Evolutionary conservation across 108 stramenopile species (phyloP).

Genomic region (Chaetoceros muelleri): DNA sequence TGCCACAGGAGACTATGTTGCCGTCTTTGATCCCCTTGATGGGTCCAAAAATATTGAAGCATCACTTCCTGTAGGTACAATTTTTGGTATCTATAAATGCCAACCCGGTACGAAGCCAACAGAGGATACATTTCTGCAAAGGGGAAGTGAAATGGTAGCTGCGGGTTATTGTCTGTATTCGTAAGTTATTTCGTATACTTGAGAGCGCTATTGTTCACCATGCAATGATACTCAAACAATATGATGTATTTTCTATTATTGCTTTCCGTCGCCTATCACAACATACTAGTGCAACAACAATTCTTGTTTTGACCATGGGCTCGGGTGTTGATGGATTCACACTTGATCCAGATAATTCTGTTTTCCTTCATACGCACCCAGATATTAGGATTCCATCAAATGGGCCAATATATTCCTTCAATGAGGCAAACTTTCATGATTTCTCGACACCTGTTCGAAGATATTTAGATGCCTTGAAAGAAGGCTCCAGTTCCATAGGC

Average conservation of each 20-base stretch:
- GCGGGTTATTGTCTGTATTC: constrained; percentile 97
- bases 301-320: constrained; percentile 89
- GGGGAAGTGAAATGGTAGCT: constrained; percentile 79
- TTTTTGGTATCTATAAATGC: constrained; percentile 90
- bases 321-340: constrained; percentile 96
- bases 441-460: constrained; percentile 67
- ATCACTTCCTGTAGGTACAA: constrained; percentile 94
- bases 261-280: not conserved
- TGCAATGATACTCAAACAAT: not conserved
- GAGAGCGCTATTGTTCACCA: not conserved
- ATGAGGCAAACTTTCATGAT: constrained; percentile 91
- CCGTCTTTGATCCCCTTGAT: constrained; percentile 97
- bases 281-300: constrained; percentile 76
- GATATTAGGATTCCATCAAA: constrained; percentile 84
- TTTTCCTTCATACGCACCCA: constrained; percentile 89
- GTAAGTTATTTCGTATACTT: constrained; percentile 21
- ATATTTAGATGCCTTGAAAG: constrained; percentile 54
- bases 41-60: constrained; percentile 94
- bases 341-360: constrained; percentile 88
- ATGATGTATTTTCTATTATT: not conserved
- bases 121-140: constrained; percentile 75
- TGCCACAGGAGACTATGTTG: constrained; percentile 82
- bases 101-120: constrained; percentile 31
- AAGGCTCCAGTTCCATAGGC: constrained; percentile 19
- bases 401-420: constrained; percentile 91